Conservation (phyloP, 371 early-diverging fungal genomes). For the Mortierella polycephala region DNA sequence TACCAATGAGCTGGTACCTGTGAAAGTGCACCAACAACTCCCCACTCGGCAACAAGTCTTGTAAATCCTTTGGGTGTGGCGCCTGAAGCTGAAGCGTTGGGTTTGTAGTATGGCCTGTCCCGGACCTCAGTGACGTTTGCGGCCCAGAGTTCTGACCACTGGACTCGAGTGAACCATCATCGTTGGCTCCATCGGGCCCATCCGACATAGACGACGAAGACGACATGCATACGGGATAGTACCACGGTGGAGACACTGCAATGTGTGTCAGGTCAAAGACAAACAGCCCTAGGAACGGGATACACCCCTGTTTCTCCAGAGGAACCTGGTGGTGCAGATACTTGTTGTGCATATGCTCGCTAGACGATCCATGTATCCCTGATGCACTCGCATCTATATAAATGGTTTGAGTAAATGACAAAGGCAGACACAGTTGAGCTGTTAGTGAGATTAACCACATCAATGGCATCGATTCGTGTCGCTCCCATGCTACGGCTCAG, state of each 20-base stretch:
- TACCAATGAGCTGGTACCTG: conserved; percentile 44
- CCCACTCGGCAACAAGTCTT: conserved; percentile 23
- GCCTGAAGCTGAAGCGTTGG: conserved; percentile 17
- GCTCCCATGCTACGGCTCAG: too few relatives aligned
- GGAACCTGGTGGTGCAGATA: conserved; percentile 17
- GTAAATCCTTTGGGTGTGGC: conserved; percentile 34
- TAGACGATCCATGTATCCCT: background rate
- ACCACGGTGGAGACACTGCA: conserved; percentile 39
- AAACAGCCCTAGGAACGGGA: conserved; percentile 48
- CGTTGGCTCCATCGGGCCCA: background rate
- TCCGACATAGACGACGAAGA: background rate
- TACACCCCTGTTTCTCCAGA: conserved; percentile 34
- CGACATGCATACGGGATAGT: conserved; percentile 7
- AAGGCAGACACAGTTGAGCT: background rate
- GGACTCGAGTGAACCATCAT: background rate
- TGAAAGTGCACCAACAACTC: conserved; percentile 34
- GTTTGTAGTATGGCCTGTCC: background rate
- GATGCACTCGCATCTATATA: too few relatives aligned
- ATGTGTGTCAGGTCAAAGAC: conserved; percentile 50
- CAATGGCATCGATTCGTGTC: background rate
- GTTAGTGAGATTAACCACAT: background rate
- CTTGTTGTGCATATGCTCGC: conserved; percentile 19
- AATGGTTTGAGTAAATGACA: too few relatives aligned
- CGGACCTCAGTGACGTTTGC: background rate
- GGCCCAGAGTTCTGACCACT: background rate